Percentiles rank a stretch among this genome's conserved stretches.
Evolutionary conservation across 805 yeast genomes (phyloP).

Genomic region (Metschnikowia lochheadii): DNA sequence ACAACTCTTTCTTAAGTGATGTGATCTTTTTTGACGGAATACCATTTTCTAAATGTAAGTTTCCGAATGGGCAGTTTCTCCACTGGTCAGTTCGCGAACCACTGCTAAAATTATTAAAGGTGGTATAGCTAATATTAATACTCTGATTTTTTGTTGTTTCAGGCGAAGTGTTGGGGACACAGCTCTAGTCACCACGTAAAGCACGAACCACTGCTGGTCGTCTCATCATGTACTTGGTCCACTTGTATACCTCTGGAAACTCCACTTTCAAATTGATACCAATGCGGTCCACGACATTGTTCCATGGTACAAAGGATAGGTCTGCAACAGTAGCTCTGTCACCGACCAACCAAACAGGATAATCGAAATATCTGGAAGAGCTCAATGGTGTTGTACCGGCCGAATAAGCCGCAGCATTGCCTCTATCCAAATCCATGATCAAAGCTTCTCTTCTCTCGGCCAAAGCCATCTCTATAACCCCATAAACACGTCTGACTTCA

Average conservation of each 20-base stretch:
- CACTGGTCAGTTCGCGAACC: neutral
- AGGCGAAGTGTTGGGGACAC: neutral
- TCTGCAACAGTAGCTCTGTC: constrained; percentile 81
- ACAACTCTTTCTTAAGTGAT: neutral
- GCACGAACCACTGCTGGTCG: constrained; percentile 90
- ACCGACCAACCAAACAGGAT: constrained; percentile 94
- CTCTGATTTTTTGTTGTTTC: neutral
- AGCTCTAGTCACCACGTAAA: constrained; percentile 56
- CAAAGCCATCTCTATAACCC: constrained; percentile 90
- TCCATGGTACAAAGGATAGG: constrained; percentile 93
- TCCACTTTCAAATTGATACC: constrained; percentile 85
- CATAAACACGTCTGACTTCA: constrained; percentile 89
- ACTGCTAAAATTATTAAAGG: neutral
- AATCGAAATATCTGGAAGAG: constrained; percentile 81
- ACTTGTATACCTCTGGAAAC: constrained; percentile 91
- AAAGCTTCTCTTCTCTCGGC: constrained; percentile 90
- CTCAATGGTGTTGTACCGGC: constrained; percentile 86
- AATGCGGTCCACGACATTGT: constrained; percentile 87
- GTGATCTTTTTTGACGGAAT: neutral
- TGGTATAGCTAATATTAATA: neutral
- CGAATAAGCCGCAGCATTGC: constrained; percentile 81
- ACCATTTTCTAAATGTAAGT: neutral
- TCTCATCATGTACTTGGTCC: constrained; percentile 95
- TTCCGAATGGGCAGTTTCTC: neutral
- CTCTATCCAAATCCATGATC: constrained; percentile 83